Percentiles rank a stretch among this genome's conserved stretches.
Evolutionary conservation across 2,329 filamentous ascomycete genomes (phyloP).

Genomic region (Emericellopsis atlantica): DNA sequence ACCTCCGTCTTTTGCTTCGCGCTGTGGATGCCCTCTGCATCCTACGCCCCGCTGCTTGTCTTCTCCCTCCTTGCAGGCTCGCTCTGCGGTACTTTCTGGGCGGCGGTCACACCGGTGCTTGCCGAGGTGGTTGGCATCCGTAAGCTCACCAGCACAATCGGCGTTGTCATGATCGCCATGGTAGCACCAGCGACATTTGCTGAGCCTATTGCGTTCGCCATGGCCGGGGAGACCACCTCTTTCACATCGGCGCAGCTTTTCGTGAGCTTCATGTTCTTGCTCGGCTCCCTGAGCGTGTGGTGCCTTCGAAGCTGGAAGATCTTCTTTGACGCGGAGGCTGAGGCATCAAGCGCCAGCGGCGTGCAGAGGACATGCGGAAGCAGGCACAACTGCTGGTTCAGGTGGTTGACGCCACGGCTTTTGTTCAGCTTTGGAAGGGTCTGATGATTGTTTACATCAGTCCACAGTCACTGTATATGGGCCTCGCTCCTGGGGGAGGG

Average conservation of each 20-base stretch:
- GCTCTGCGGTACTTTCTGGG: constrained; percentile 48
- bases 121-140: constrained; percentile 48
- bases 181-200: constrained; percentile 39
- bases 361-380: neutral
- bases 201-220: constrained; percentile 37
- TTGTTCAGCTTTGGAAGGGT: neutral
- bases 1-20: constrained; percentile 38
- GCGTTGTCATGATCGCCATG: constrained; percentile 45
- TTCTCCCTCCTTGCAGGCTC: constrained; percentile 45
- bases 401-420: neutral
- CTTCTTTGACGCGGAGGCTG: neutral
- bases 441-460: no score
- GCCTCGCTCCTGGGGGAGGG: no score
- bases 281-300: constrained; percentile 36
- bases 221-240: constrained; percentile 20
- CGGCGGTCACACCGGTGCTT: constrained; percentile 42
- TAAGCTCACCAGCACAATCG: constrained; percentile 42
- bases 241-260: constrained; percentile 49
- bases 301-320: constrained; percentile 50
- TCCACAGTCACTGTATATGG: no score
- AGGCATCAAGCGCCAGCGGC: no score
- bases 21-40: constrained; percentile 48
- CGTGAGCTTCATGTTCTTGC: constrained; percentile 47
- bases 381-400: neutral
- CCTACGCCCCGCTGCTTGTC: constrained; percentile 43